A percentile compares a stretch with the other conserved stretches of the same genome.
These are phyloP conservation scores for Trichosporon ovoides DNA, from an alignment of 1,284 basidiomycete species.

Conservation along the genomic window DNA sequence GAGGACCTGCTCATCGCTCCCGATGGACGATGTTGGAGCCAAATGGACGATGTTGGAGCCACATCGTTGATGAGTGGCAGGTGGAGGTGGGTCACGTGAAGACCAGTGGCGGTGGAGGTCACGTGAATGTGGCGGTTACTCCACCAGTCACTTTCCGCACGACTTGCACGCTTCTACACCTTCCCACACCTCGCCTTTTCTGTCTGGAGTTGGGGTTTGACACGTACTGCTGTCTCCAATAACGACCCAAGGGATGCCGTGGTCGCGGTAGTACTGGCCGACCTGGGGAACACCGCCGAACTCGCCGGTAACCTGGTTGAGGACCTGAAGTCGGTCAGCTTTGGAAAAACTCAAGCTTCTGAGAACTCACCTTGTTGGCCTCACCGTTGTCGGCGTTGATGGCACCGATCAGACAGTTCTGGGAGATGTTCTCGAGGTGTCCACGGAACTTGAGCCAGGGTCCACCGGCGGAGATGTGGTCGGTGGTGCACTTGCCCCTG, in stretches of 20 bases:
- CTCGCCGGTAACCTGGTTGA: slow-evolving; percentile 84
- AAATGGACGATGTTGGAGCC: too few relatives aligned
- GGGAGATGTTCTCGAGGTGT: slow-evolving; percentile 91
- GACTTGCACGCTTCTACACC: too few relatives aligned
- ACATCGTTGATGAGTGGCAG: too few relatives aligned
- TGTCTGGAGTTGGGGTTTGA: too few relatives aligned
- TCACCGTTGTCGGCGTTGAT: slow-evolving; percentile 93
- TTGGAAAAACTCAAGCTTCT: too few relatives aligned
- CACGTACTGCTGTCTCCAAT: slow-evolving; percentile 65
- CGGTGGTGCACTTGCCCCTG: slow-evolving; percentile 90
- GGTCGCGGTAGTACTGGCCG: slow-evolving; percentile 80
- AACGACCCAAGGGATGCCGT: slow-evolving; percentile 91
- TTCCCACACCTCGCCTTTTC: slow-evolving; percentile 82
- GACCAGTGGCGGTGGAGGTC: too few relatives aligned
- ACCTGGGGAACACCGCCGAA: slow-evolving; percentile 71
- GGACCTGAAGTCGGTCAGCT: slow-evolving; percentile 53
- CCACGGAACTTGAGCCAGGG: slow-evolving; percentile 99
- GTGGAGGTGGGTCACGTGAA: too few relatives aligned
- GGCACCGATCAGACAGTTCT: slow-evolving; percentile 95
- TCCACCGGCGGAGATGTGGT: slow-evolving; percentile 62
- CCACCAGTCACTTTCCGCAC: too few relatives aligned
- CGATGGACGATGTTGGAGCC: too few relatives aligned
- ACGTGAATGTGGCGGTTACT: too few relatives aligned
- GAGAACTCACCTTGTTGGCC: slow-evolving; percentile 65
- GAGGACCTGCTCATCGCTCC: too few relatives aligned